Evolutionary conservation across 148 eudicot species (phyloP), one percentile per base, ranked within the genome.

Genomic region (Cornus florida): DNA sequence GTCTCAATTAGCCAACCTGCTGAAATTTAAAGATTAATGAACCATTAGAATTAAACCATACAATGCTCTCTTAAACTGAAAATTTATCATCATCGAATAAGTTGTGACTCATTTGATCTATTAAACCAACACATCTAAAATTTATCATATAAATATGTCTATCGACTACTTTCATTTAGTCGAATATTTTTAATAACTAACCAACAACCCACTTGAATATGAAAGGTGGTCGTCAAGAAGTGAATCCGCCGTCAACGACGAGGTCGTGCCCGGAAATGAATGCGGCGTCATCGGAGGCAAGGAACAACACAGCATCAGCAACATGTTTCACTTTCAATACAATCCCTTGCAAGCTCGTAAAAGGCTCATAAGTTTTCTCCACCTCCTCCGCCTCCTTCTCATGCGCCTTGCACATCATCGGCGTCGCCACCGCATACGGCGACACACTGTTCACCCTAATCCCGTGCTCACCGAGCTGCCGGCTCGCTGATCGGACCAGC

Each of bases 361-460:
- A 22, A 20, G 74, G 73, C 67, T 41, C 71, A 9, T 10, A 76
- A 12, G 13, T 19, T 20, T 64, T 68, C 78, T 73, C 78, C 10
- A 73, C 48, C 10, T 71, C 79, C 19, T 71, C 77, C 7, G 41
- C 43, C 1, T 10, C 35, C 43, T 23, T 68, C 24, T 35, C 23
- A 9, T 6, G 14, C 2, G 7, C 8, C 16, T 69, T 24, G 22
- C 31, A 38, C 43, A 41, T 33, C 73, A 77, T 3, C 10, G 84
- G 79, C 43, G 85, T 85, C 16, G 75, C 81, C 69, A 85, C 57
- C 0, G 62, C 76, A 17, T 8, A 77, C 20, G 88, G 88, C 10
- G 85, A 85, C 66, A 85, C 83, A 31, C 83, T 28, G 46, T 85
- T 85, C 13, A 85, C 87, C 75, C 87, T 67, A 3, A 85, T 82